phyloP scores from a whole-genome alignment of 1,284 basidiomycete genomes.

The Tilletia horrida region DNA sequence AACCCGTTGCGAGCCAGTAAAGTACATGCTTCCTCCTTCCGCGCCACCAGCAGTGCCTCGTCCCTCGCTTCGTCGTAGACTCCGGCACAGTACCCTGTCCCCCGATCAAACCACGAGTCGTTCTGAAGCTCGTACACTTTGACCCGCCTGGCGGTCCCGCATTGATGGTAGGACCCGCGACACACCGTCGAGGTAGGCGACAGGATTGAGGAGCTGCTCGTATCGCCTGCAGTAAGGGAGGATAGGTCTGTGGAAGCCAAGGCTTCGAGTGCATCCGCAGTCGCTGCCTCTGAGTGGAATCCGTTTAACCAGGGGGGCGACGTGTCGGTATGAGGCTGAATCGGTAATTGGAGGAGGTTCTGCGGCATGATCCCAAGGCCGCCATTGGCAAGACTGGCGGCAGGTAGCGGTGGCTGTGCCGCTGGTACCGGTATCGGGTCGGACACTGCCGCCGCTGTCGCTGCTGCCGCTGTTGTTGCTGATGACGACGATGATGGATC shows the following conservation, averaged over 20 bases:
- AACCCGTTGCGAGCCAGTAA: conserved; percentile 2
- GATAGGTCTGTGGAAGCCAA: too few species aligned
- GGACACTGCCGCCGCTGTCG: neutral
- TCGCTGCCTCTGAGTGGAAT: too few species aligned
- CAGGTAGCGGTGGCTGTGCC: neutral
- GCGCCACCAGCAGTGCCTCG: conserved; percentile 50
- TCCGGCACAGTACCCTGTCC: conserved; percentile 53
- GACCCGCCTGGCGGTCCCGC: conserved; percentile 51
- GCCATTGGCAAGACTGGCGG: neutral
- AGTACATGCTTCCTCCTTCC: conserved; percentile 43
- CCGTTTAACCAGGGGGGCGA: too few species aligned
- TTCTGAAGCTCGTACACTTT: conserved; percentile 52
- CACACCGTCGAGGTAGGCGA: conserved; percentile 47
- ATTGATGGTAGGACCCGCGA: conserved; percentile 50
- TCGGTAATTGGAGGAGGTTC: too few species aligned
- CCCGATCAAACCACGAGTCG: conserved; percentile 50
- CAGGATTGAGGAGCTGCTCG: conserved; percentile 18
- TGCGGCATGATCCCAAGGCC: too few species aligned
- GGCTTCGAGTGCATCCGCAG: too few species aligned
- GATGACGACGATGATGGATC: conserved; percentile 2
- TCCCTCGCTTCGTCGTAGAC: conserved; percentile 52
- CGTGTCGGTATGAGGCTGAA: too few species aligned
- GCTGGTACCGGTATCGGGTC: neutral
- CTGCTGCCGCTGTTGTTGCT: neutral
- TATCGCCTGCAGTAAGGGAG: too few species aligned